A percentile compares a stretch with the other conserved stretches of the same genome.
These are phyloP conservation scores for Aspergillus sp. DNA, from an alignment of 2,329 filamentous ascomycete species.

Conservation along the genomic window DNA sequence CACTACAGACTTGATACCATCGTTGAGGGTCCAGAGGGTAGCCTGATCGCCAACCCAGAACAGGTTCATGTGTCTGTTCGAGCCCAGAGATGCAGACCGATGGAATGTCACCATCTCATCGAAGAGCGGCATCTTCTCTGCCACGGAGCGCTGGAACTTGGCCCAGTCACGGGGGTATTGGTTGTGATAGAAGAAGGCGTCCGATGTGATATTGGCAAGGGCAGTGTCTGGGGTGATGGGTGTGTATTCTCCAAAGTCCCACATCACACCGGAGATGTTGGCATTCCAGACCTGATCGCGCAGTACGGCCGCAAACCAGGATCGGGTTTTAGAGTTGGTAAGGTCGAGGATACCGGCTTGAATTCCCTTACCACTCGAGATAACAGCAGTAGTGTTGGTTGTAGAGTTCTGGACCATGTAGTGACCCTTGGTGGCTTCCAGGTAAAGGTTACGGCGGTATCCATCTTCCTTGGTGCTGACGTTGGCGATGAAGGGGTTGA, in stretches of 20 bases:
- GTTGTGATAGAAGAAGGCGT: conserved; percentile 29
- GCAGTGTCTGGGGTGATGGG: conserved; percentile 21
- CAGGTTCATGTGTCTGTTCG: conserved; percentile 30
- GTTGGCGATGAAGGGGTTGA: conserved; percentile 32
- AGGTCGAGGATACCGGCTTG: conserved; percentile 34
- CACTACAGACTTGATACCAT: conserved; percentile 31
- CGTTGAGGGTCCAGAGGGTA: conserved; percentile 27
- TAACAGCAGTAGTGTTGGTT: conserved; percentile 25
- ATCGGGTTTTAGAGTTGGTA: conserved; percentile 25
- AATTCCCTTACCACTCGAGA: conserved; percentile 33
- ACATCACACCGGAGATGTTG: conserved; percentile 32
- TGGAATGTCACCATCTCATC: conserved; percentile 31
- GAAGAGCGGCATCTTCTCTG: conserved; percentile 21
- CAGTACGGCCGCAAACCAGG: conserved; percentile 30
- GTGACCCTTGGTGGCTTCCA: conserved; percentile 22
- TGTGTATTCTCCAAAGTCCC: conserved; percentile 34
- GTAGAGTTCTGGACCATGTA: conserved; percentile 33
- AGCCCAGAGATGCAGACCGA: conserved; percentile 26
- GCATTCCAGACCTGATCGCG: conserved; percentile 29
- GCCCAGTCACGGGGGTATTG: conserved; percentile 32
- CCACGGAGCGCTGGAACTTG: conserved; percentile 23
- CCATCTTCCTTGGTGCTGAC: conserved; percentile 29
- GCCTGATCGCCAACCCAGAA: conserved; percentile 37
- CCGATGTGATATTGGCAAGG: conserved; percentile 20
- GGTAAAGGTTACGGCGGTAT: conserved; percentile 25